Base-by-base conservation (phyloP, 345 rosid genomes). In the Microthlaspi erraticum region DNA sequence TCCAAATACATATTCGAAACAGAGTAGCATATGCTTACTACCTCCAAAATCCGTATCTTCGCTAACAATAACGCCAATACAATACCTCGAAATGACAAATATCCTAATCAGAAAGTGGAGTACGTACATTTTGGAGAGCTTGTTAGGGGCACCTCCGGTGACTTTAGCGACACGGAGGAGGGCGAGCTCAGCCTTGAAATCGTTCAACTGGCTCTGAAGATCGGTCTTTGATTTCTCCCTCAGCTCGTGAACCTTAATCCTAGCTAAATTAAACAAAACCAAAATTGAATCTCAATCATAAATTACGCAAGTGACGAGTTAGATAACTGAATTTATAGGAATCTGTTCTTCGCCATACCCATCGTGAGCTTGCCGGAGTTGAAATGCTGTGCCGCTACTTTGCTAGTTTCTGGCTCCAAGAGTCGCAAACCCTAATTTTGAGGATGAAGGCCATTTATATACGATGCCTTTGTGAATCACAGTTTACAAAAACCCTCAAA, bases 61-160 rank as follows among this genome's bases (percentile, higher is more conserved):
- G 12, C 17, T 8, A 20, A 16, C 8, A 12, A 13, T 5, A 23
- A 38, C 2, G 51, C 52, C 20, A n/a, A 14, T 31, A 38, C 8
- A 31, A 19, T 13, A 1, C 39, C 3, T 6, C 17, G 5, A 53
- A 52, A 53, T 71, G 3, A 32, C 1, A 18, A 49, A 11, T 23
- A 12, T 10, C 14, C 11, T 17, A 60, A 70, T 39, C 16, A 39
- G 13, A 23, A 5, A 16, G 13, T 7, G 14, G 18, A 23, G 7
- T 7, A 65, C 71, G 8, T 80, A 81, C 87, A 85, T 85, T 77
- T 85, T 85, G 20, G 87, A 83, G 55, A 85, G 87, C 79, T 85
- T 85, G 81, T 85, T 85, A 13, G 89, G 85, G 2, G 89, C 89
- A 44, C 89, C 89, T 13, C 89, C 89, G 43, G 87, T 83, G 63